A percentile compares a stretch with the other conserved stretches of the same genome.
Conservation (phyloP, 2,329 filamentous ascomycete species). For the Ophiostoma triangulosporum region DNA sequence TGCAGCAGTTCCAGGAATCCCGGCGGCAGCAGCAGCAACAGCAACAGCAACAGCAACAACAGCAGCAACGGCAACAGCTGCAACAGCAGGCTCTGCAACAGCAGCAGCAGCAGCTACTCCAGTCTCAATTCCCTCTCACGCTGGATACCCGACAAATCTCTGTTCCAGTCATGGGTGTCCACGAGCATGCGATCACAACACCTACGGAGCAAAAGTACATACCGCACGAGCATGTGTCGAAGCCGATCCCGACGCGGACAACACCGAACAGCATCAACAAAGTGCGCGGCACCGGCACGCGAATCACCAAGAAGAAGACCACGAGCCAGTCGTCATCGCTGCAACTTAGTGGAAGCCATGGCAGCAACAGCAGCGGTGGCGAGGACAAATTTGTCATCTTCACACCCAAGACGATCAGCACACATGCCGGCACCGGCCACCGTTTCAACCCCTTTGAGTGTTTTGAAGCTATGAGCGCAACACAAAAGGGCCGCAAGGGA, state of each 20-base stretch:
- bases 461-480: slow-evolving; percentile 37
- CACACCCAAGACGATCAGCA: slow-evolving; percentile 38
- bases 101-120: background rate
- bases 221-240: slow-evolving; percentile 1
- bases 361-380: slow-evolving; percentile 14
- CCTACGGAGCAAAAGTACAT: background rate
- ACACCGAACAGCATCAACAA: slow-evolving; percentile 25
- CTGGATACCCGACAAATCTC: background rate
- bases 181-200: background rate
- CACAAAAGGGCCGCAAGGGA: slow-evolving; percentile 42
- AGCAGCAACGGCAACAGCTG: background rate
- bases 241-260: slow-evolving; percentile 2
- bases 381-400: slow-evolving; percentile 40
- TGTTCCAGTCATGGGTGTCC: background rate
- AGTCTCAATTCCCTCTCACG: background rate
- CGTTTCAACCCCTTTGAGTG: slow-evolving; percentile 40
- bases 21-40: slow-evolving; percentile 5
- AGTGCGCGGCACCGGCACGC: slow-evolving; percentile 24
- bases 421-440: slow-evolving; percentile 26
- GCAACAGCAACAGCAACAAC: background rate
- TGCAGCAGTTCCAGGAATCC: background rate
- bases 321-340: slow-evolving; percentile 8
- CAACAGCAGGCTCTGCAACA: background rate
- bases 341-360: slow-evolving; percentile 6
- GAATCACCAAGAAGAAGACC: slow-evolving; percentile 32